phyloP scores from a whole-genome alignment of 352 stramenopile species.

The Globisporangium splendens region DNA sequence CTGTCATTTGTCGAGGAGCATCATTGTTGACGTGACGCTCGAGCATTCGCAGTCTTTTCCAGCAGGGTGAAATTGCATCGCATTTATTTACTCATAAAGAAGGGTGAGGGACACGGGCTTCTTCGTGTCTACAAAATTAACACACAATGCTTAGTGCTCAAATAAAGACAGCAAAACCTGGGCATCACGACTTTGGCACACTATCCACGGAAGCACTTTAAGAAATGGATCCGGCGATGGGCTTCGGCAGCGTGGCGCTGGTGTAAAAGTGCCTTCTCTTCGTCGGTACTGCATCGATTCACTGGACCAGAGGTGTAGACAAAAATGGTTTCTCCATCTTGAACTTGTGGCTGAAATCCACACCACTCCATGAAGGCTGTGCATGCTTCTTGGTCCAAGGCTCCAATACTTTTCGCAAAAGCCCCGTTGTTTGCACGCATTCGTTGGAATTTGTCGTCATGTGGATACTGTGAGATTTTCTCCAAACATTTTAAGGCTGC shows the following conservation, averaged over 20 bases:
- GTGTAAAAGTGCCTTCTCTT: slow-evolving; percentile 1
- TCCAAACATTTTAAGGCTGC: slow-evolving; percentile 58
- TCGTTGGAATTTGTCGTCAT: slow-evolving; percentile 61
- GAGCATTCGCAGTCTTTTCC: no score
- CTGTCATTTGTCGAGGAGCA: no score
- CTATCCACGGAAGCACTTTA: slow-evolving; percentile 7
- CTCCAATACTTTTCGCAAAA: slow-evolving; percentile 52
- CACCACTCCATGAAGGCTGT: slow-evolving; percentile 48
- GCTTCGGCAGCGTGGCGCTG: slow-evolving; percentile 1
- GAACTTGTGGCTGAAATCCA: slow-evolving; percentile 29
- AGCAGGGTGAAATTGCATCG: no score
- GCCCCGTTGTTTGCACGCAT: slow-evolving; percentile 76
- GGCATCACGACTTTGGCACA: background rate
- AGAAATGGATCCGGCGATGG: slow-evolving; percentile 6
- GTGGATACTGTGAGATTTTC: slow-evolving; percentile 53
- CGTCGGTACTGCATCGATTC: slow-evolving; percentile 2
- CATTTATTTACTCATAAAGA: no score
- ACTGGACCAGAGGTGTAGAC: slow-evolving; percentile 17
- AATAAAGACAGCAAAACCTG: no score
- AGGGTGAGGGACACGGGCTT: no score
- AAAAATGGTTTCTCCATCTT: slow-evolving; percentile 40
- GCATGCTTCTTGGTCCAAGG: slow-evolving; percentile 1
- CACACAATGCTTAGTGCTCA: no score
- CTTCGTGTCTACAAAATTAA: no score
- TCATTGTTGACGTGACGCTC: no score